Percentiles rank a stretch among this genome's conserved stretches.
phyloP scores from a whole-genome alignment of 169 alveolate species.

The Cryptosporidium andersoni region DNA sequence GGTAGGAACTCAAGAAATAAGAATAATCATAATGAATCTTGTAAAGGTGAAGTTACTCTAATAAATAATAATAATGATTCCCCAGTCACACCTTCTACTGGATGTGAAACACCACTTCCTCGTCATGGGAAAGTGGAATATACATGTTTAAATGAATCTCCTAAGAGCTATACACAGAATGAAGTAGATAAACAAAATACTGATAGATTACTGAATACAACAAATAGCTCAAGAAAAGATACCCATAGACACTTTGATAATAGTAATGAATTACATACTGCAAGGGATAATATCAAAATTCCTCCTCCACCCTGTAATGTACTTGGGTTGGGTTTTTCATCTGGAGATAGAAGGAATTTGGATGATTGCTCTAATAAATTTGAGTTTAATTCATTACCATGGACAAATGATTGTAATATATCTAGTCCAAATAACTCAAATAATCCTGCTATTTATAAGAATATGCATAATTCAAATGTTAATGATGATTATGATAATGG shows the following conservation, averaged over 20 bases:
- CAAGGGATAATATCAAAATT: conserved; percentile 48
- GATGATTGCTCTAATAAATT: not conserved
- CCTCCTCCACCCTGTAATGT: conserved; percentile 67
- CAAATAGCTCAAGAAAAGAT: too few species aligned
- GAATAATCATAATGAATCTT: not conserved
- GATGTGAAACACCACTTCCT: conserved; percentile 62
- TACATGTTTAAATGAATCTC: too few species aligned
- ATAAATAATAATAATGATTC: conserved; percentile 16
- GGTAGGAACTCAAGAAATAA: conserved; percentile 7
- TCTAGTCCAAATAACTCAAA: not conserved
- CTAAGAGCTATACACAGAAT: not conserved
- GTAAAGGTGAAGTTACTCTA: conserved; percentile 43
- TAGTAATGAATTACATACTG: conserved; percentile 39
- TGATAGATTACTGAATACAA: too few species aligned
- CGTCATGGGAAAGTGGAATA: not conserved
- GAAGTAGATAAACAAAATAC: not conserved
- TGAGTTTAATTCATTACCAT: conserved; percentile 39
- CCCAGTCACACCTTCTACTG: conserved; percentile 59
- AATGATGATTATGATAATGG: conserved; percentile 58
- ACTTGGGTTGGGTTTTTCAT: conserved; percentile 40
- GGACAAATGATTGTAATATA: conserved; percentile 14
- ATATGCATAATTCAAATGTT: conserved; percentile 9
- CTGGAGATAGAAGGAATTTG: conserved; percentile 4
- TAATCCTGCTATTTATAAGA: not conserved
- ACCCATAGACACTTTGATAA: too few species aligned